phyloP scores from a whole-genome alignment of 1,284 basidiomycete genomes.

The Cryptococcus wingfieldii region DNA sequence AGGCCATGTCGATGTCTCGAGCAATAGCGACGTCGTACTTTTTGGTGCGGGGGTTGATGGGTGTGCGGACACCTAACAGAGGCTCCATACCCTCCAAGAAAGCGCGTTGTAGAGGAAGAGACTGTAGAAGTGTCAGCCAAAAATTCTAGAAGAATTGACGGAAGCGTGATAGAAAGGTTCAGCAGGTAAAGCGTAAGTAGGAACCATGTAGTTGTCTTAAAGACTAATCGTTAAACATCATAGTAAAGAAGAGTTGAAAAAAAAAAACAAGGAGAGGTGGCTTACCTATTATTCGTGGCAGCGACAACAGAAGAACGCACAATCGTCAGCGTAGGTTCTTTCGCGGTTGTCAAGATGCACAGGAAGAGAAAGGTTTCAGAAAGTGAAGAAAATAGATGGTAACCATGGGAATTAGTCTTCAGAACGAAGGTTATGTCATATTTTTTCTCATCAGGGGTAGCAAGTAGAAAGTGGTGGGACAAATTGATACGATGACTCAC shows the following conservation, averaged over 20 bases:
- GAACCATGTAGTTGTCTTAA: constrained; percentile 50
- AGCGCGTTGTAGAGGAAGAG: constrained; percentile 37
- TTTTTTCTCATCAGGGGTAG: constrained; percentile 41
- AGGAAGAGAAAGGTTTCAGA: constrained; percentile 32
- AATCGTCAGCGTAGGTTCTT: constrained; percentile 17
- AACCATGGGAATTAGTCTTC: constrained; percentile 47
- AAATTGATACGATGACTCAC: constrained; percentile 27
- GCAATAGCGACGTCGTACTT: constrained; percentile 17
- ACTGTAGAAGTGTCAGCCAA: constrained; percentile 20
- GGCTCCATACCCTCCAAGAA: constrained; percentile 45
- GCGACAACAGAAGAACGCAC: constrained; percentile 1
- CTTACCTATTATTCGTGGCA: constrained; percentile 36
- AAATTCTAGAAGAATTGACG: not conserved
- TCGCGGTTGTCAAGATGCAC: not conserved
- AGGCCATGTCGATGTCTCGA: constrained; percentile 21
- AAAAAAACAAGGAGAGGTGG: constrained; percentile 8
- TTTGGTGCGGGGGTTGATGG: constrained; percentile 19
- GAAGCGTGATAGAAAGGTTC: constrained; percentile 20
- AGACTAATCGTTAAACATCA: constrained; percentile 50
- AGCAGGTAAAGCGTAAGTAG: constrained; percentile 48
- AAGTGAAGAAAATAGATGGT: constrained; percentile 49
- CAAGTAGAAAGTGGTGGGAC: not conserved
- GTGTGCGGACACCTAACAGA: constrained; percentile 32
- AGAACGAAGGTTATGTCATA: constrained; percentile 50
- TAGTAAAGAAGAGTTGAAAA: constrained; percentile 14